Conservation (phyloP, 2,329 filamentous ascomycete species). For the Sarocladiaceae sp. region DNA sequence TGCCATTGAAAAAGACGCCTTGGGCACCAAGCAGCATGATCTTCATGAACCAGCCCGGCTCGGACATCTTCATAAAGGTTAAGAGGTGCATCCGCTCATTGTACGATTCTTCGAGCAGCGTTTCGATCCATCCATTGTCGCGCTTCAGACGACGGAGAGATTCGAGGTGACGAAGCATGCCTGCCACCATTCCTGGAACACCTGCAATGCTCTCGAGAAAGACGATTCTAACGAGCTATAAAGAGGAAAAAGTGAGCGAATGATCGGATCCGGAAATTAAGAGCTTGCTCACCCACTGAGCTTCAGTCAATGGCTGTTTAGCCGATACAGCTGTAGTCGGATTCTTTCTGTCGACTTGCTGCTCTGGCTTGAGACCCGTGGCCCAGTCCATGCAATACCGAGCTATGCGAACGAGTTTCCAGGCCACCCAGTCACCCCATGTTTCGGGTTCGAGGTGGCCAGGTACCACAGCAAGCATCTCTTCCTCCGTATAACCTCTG, state of each 20-base stretch:
- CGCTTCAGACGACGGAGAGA: slow-evolving; percentile 81
- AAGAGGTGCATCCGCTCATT: slow-evolving; percentile 93
- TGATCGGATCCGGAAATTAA: neutral
- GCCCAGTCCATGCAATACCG: slow-evolving; percentile 77
- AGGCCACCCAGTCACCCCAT: slow-evolving; percentile 73
- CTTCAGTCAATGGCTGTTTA: slow-evolving; percentile 66
- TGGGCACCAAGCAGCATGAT: slow-evolving; percentile 88
- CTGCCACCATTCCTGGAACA: slow-evolving; percentile 94
- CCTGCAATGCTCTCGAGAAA: slow-evolving; percentile 94
- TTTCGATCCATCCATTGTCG: slow-evolving; percentile 97
- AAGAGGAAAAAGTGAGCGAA: slow-evolving; percentile 13
- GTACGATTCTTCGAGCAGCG: slow-evolving; percentile 81
- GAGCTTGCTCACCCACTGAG: slow-evolving; percentile 63
- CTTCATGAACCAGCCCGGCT: slow-evolving; percentile 78
- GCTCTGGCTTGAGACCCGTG: slow-evolving; percentile 66
- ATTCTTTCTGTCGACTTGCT: slow-evolving; percentile 59
- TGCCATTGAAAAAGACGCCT: slow-evolving; percentile 92
- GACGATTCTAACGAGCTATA: slow-evolving; percentile 71
- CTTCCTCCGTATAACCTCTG: slow-evolving; percentile 69
- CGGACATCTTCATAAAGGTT: slow-evolving; percentile 86
- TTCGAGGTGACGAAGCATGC: slow-evolving; percentile 86
- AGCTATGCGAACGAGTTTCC: slow-evolving; percentile 69
- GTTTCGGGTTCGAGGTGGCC: slow-evolving; percentile 73
- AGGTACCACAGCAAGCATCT: slow-evolving; percentile 71
- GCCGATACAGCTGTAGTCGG: slow-evolving; percentile 52